phyloP scores from a whole-genome alignment of 257 asterid species.

The Solanum phureja region DNA sequence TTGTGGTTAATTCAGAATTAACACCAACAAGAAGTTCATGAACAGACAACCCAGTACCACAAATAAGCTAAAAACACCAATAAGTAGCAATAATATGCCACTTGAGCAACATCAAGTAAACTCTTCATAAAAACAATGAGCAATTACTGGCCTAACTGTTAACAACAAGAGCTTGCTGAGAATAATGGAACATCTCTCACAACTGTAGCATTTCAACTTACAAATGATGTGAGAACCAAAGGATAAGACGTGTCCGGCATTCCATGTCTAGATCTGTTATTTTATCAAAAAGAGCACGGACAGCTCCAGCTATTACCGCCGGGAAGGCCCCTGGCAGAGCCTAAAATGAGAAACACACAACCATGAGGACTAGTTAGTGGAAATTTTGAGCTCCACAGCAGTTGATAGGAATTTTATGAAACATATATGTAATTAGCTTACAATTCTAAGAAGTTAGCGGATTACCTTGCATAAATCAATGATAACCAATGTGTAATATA shows the following conservation, averaged over 20 bases:
- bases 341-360: conserved; percentile 22
- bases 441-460: neutral
- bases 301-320: conserved; percentile 97
- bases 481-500: conserved; percentile 88
- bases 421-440: neutral
- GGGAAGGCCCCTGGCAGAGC: conserved; percentile 99
- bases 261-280: conserved; percentile 95
- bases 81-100: neutral
- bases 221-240: conserved; percentile 99
- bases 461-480: conserved; percentile 96
- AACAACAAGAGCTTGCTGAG: neutral
- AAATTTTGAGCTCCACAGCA: neutral
- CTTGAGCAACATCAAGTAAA: neutral
- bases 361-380: neutral
- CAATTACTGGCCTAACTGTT: neutral
- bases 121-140: neutral
- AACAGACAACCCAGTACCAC: neutral
- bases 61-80: neutral
- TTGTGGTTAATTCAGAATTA: neutral
- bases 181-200: neutral
- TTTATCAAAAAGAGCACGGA: conserved; percentile 87
- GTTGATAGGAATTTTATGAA: neutral
- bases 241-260: conserved; percentile 88
- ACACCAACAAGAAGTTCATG: neutral
- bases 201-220: conserved; percentile 26